Conservation (phyloP, 768 basidiomycete genomes). For the Serpula lacrymans region DNA sequence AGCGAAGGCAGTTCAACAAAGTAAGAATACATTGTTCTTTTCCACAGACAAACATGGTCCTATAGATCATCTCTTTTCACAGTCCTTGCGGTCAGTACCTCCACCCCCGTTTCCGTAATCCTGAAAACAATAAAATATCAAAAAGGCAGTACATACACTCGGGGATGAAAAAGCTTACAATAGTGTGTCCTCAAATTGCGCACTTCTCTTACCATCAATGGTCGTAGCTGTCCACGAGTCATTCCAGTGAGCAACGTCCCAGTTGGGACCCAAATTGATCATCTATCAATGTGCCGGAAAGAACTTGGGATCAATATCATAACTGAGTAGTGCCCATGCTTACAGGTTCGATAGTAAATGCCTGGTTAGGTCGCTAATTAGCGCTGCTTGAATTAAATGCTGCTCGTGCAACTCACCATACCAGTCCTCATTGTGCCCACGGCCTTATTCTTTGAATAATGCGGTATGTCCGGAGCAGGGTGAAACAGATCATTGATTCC, state of each 20-base stretch:
- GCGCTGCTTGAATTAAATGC: too few relatives aligned
- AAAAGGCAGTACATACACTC: too few relatives aligned
- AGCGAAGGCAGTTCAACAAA: too few relatives aligned
- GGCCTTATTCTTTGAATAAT: constrained; percentile 93
- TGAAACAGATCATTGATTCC: constrained; percentile 90
- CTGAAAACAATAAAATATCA: constrained; percentile 39
- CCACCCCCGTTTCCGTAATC: constrained; percentile 88
- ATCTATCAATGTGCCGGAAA: too few relatives aligned
- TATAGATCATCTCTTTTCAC: constrained; percentile 24
- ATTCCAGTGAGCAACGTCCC: constrained; percentile 82
- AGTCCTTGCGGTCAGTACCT: constrained; percentile 80
- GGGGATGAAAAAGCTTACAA: constrained; percentile 65
- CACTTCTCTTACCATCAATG: constrained; percentile 82
- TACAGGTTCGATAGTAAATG: constrained; percentile 81
- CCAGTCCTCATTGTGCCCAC: constrained; percentile 92
- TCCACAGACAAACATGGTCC: too few relatives aligned
- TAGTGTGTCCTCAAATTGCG: constrained; percentile 97
- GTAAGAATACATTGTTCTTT: too few relatives aligned
- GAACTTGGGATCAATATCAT: too few relatives aligned
- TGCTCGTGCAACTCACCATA: too few relatives aligned
- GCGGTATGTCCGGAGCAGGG: constrained; percentile 80
- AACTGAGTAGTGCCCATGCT: constrained; percentile 15
- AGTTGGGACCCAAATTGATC: constrained; percentile 84
- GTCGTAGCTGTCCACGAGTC: constrained; percentile 98
- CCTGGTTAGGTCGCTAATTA: constrained; percentile 26